Evolutionary conservation across 345 rosid genomes (phyloP).

Genomic region (Pelargonium nanum): DNA sequence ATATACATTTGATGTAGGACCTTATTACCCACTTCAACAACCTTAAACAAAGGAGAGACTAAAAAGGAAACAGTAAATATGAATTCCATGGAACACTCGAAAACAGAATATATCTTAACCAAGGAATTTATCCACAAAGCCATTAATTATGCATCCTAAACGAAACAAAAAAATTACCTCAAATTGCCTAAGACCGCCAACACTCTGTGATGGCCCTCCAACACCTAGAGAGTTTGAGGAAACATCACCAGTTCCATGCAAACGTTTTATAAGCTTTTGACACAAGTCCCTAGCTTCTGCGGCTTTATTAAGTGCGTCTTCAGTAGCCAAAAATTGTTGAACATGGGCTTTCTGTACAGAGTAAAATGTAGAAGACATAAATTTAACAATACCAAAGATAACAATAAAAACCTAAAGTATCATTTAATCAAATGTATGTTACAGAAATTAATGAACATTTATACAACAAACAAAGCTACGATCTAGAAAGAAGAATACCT

Average conservation of each 20-base stretch:
- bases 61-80: no score
- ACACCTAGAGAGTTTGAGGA: slow-evolving; percentile 39
- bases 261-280: slow-evolving; percentile 55
- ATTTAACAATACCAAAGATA: not conserved
- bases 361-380: slow-evolving; percentile 11
- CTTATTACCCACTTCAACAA: no score
- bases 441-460: not conserved
- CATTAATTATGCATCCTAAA: not conserved
- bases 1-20: no score
- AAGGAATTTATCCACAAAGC: not conserved
- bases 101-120: no score
- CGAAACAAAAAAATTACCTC: slow-evolving; percentile 41
- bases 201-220: no score
- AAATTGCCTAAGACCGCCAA: slow-evolving; percentile 67
- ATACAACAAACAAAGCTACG: slow-evolving; percentile 3
- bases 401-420: not conserved
- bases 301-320: slow-evolving; percentile 84
- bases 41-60: no score
- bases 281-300: slow-evolving; percentile 71
- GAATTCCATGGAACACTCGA: no score
- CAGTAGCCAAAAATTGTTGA: slow-evolving; percentile 91
- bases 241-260: slow-evolving; percentile 59
- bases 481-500: slow-evolving; percentile 33
- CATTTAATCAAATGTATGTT: not conserved
- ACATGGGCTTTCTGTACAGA: slow-evolving; percentile 77